Evolutionary conservation across 345 rosid species (phyloP).

Genomic region (Syzygium aromaticum): DNA sequence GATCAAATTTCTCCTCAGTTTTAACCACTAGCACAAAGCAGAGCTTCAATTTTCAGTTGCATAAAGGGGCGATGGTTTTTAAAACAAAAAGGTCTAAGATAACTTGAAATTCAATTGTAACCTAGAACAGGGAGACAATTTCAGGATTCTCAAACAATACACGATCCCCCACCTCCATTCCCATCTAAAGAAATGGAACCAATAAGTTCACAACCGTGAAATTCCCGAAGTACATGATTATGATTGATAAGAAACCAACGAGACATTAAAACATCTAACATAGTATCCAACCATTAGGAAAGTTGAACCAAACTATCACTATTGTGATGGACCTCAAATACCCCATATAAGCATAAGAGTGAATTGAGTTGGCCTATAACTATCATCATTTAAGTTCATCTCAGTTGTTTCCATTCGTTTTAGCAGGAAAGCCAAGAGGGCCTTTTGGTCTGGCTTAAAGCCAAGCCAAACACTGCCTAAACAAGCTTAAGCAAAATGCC

Average conservation of each 20-base stretch:
- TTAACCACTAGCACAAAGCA: neutral
- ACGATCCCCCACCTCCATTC: neutral
- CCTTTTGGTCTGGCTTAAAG: neutral
- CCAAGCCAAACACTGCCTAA: neutral
- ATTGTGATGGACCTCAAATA: neutral
- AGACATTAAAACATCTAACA: neutral
- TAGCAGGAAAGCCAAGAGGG: neutral
- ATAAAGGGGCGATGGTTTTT: neutral
- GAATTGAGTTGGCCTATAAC: neutral
- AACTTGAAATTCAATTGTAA: neutral
- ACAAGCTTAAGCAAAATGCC: neutral
- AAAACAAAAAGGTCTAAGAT: neutral
- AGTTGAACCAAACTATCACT: neutral
- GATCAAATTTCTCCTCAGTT: neutral
- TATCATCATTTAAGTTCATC: neutral
- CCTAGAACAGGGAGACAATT: neutral
- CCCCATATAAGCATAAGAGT: neutral
- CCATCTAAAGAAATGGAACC: neutral
- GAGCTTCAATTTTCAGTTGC: neutral
- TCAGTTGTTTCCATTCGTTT: neutral
- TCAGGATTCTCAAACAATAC: neutral
- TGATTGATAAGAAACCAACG: neutral
- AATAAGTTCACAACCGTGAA: neutral
- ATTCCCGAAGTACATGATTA: neutral
- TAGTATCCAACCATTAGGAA: neutral